phyloP scores from a whole-genome alignment of 371 early-diverging fungal genomes.

The Mucor plumbeus region DNA sequence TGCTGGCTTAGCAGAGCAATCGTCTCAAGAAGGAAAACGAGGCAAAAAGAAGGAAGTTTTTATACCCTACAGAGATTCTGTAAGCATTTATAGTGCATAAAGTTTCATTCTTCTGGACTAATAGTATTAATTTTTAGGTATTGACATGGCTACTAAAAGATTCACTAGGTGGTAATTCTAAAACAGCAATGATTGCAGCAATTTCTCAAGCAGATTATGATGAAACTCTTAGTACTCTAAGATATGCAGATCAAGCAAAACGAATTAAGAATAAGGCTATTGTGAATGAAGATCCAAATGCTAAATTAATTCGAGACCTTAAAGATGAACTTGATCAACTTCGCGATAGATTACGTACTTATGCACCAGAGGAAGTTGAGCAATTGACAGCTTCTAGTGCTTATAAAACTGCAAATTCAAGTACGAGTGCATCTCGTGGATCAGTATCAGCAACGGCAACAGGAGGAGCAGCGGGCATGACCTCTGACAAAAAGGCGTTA shows the following conservation, averaged over 20 bases:
- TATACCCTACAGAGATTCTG: constrained; percentile 91
- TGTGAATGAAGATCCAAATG: constrained; percentile 92
- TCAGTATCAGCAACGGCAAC: constrained; percentile 5
- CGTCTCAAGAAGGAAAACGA: constrained; percentile 51
- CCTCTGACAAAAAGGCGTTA: not conserved
- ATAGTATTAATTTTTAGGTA: constrained; percentile 43
- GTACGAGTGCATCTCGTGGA: not conserved
- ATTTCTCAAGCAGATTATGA: constrained; percentile 83
- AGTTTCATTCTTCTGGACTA: not conserved
- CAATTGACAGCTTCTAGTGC: constrained; percentile 45
- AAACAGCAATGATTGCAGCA: constrained; percentile 93
- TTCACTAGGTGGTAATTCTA: constrained; percentile 92
- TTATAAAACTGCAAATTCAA: constrained; percentile 27
- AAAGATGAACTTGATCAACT: constrained; percentile 83
- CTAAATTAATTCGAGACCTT: constrained; percentile 84
- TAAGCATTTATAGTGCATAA: constrained; percentile 27
- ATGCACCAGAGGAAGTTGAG: constrained; percentile 63
- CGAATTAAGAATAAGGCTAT: constrained; percentile 90
- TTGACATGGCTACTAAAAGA: constrained; percentile 96
- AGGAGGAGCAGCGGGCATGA: not conserved
- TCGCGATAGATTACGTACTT: constrained; percentile 64
- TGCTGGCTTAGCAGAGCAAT: constrained; percentile 87
- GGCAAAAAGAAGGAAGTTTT: constrained; percentile 61
- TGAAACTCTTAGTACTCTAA: constrained; percentile 93
- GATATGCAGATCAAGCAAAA: constrained; percentile 96